phyloP scores from a whole-genome alignment of 345 rosid species.

The Camelina laxa region DNA sequence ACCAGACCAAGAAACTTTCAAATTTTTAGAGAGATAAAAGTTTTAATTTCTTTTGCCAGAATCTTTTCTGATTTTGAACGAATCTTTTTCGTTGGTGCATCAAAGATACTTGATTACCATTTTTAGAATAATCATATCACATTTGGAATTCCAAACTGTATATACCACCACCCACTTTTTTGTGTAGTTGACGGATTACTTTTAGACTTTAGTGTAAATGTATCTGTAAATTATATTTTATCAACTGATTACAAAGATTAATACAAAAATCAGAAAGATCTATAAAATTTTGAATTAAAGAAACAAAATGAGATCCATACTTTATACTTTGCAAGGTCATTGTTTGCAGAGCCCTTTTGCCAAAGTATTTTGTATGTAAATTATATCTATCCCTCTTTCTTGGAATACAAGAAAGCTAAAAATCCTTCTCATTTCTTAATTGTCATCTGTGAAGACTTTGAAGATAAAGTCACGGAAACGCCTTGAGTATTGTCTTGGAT shows the following conservation, averaged over 20 bases:
- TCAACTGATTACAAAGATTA: background rate
- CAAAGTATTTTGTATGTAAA: constrained; percentile 1
- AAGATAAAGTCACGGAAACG: constrained; percentile 83
- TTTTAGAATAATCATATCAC: constrained; percentile 13
- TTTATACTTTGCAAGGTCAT: constrained; percentile 10
- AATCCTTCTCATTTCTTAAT: constrained; percentile 22
- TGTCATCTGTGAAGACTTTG: constrained; percentile 71
- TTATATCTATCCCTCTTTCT: constrained; percentile 10
- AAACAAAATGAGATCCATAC: constrained; percentile 14
- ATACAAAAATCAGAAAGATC: constrained; percentile 18
- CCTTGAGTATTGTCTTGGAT: constrained; percentile 81
- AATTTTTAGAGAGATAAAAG: background rate
- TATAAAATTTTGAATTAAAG: constrained; percentile 2
- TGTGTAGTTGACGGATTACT: background rate
- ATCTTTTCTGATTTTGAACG: constrained; percentile 2
- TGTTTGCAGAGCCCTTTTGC: background rate
- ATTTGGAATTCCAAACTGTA: background rate
- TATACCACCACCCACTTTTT: background rate
- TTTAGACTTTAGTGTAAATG: background rate
- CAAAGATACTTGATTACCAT: constrained; percentile 17
- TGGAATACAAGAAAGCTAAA: constrained; percentile 28
- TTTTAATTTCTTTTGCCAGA: background rate
- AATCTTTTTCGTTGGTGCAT: constrained; percentile 30
- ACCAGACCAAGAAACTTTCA: constrained; percentile 30
- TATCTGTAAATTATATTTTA: too few species aligned